Evolutionary conservation across 306 rosid genomes (phyloP).

Genomic region (Cicer judaicum): DNA sequence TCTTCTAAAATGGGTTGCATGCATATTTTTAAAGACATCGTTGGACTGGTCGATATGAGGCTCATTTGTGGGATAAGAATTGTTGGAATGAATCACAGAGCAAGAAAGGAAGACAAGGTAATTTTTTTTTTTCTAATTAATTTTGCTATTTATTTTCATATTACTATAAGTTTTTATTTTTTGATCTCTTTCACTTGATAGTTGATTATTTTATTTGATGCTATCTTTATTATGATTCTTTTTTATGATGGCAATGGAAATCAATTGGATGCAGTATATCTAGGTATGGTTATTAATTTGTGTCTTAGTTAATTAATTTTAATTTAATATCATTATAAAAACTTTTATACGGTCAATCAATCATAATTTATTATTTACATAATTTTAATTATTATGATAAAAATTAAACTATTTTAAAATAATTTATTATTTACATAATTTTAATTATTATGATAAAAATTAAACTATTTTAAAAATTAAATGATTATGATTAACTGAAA

Average conservation of each 20-base stretch:
- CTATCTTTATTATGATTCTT: neutral
- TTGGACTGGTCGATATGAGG: conserved; percentile 96
- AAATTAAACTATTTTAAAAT: too few relatives aligned
- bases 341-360: too few relatives aligned
- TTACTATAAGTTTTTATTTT: neutral
- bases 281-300: conserved; percentile 59
- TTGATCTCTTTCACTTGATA: neutral
- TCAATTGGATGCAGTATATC: conserved; percentile 69
- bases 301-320: neutral
- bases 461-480: too few relatives aligned
- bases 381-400: too few relatives aligned
- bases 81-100: conserved; percentile 88
- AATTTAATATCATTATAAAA: too few relatives aligned
- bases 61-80: conserved; percentile 98
- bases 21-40: conserved; percentile 63
- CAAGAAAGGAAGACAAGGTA: conserved; percentile 98
- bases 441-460: too few relatives aligned
- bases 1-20: neutral
- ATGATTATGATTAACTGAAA: too few relatives aligned
- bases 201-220: neutral
- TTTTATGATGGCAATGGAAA: conserved; percentile 41
- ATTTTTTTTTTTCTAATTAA: neutral
- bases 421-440: too few relatives aligned
- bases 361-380: too few relatives aligned
- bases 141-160: neutral